These are phyloP conservation scores for Podila verticillata DNA, from an alignment of 192 early-diverging fungal genomes.

Conservation along the genomic window DNA sequence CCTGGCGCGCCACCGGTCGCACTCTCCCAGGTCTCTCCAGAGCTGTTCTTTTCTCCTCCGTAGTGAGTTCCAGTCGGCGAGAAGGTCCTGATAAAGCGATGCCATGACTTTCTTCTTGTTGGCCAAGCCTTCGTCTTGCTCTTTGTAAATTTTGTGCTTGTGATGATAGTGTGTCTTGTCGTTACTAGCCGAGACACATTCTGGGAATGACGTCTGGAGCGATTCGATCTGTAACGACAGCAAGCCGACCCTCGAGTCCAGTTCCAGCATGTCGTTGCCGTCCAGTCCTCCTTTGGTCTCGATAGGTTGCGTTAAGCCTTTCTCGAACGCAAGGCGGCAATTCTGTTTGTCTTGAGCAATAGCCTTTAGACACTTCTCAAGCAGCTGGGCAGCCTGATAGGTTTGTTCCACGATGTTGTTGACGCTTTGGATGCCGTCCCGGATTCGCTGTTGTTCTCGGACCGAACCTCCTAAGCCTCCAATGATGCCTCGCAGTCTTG, in stretches of 20 bases:
- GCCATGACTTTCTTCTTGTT: constrained; percentile 29
- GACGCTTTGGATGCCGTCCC: constrained; percentile 42
- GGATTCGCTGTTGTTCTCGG: constrained; percentile 43
- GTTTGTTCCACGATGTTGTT: constrained; percentile 33
- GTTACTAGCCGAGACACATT: constrained; percentile 14
- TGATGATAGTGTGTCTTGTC: neutral
- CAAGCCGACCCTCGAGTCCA: constrained; percentile 38
- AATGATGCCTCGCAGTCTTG: constrained; percentile 21
- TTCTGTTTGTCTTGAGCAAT: constrained; percentile 23
- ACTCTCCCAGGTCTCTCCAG: constrained; percentile 41
- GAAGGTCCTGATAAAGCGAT: constrained; percentile 18
- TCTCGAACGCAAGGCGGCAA: neutral
- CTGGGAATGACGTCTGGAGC: constrained; percentile 34
- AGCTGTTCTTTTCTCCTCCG: constrained; percentile 36
- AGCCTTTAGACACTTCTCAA: constrained; percentile 30
- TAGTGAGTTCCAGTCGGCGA: constrained; percentile 16
- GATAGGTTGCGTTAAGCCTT: neutral
- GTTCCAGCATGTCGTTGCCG: constrained; percentile 49
- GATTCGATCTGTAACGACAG: constrained; percentile 31
- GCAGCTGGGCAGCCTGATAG: constrained; percentile 10
- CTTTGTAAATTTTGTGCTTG: constrained; percentile 2
- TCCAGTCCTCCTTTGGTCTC: constrained; percentile 13
- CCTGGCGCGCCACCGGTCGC: constrained; percentile 38
- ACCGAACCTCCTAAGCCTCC: constrained; percentile 21
- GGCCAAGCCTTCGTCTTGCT: constrained; percentile 7